Evolutionary conservation across 2,329 filamentous ascomycete genomes (phyloP), one percentile per base, ranked within the genome.

Genomic region (Dothideomycetidae sp.): DNA sequence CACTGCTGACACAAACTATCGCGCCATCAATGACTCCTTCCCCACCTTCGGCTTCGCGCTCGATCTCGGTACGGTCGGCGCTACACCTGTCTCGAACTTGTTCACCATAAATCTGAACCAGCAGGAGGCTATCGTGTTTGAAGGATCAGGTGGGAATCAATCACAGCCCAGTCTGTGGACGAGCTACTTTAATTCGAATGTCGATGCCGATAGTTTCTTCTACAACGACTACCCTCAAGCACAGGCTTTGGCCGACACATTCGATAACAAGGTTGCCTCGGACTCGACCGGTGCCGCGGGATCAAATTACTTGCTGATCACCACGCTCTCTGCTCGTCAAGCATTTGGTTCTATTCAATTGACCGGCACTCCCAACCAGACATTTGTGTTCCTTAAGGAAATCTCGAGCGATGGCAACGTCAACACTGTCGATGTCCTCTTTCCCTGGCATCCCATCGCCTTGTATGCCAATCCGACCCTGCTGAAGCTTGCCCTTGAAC

Each of bases 381-480:
- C 56, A 12, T 66, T 66, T 35, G 46, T 63, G 10, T 75, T 74
- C 50, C 54, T 73, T 42, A 75, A 75, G 47, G 70, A 75, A 43
- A 74, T 75, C 13, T 69, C 65, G 2, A 50, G 47, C 5, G 52
- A 57, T 30, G 53, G 54, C 5, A 54, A 57, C 34, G 46, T 53
- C 31, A 51, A 55, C 19, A 55, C 52, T 5, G 53, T 53, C 5
- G 53, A 56, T 42, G 50, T 56, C 15, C 55, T 55, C 31, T 56
- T 53, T 40, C 54, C 54, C 3, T 50, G 50, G 36, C 48, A 51
- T 11, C 52, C 52, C 2, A 53, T 57, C 26, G 44, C 49, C n/a
- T 41, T 56, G 28, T 56, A 57, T 41, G 43, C 48, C n/a, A 56
- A 56, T 23, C 44, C 53, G 0, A 45, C 46, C 7, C 38, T 53